Conservation (phyloP, 179 eudicot species). For the Beta corolliflora region DNA sequence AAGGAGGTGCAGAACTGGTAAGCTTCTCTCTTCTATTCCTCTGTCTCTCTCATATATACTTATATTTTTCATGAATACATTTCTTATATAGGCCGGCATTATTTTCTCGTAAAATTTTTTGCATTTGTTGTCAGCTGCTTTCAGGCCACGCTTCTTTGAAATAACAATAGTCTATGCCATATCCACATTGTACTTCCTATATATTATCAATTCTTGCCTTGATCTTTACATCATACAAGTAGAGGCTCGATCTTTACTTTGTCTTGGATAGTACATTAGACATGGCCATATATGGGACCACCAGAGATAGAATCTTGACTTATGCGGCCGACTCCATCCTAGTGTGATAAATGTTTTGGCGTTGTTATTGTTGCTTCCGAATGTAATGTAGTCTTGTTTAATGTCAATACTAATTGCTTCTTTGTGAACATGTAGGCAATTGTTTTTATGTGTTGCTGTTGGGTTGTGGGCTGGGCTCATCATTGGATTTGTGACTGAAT, state of each 20-base stretch:
- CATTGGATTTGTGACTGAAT: constrained; percentile 91
- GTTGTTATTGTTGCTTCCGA: no score
- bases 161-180: not conserved
- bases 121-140: not conserved
- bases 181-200: not conserved
- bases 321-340: no score
- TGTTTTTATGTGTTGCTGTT: constrained; percentile 83
- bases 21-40: constrained; percentile 10
- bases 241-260: not conserved
- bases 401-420: constrained; percentile 16
- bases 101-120: no score
- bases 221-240: not conserved
- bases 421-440: constrained; percentile 60
- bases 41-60: not conserved
- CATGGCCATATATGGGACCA: not conserved
- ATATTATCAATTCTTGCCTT: not conserved
- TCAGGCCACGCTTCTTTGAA: not conserved
- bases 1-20: constrained; percentile 91
- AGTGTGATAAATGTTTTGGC: no score
- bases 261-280: not conserved
- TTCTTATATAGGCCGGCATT: not conserved
- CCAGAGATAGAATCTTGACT: no score
- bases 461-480: constrained; percentile 98
- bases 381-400: not conserved
- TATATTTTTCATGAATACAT: not conserved